Base-by-base conservation (phyloP, 2,329 filamentous ascomycete species). In the Calonectria fujianensis region DNA sequence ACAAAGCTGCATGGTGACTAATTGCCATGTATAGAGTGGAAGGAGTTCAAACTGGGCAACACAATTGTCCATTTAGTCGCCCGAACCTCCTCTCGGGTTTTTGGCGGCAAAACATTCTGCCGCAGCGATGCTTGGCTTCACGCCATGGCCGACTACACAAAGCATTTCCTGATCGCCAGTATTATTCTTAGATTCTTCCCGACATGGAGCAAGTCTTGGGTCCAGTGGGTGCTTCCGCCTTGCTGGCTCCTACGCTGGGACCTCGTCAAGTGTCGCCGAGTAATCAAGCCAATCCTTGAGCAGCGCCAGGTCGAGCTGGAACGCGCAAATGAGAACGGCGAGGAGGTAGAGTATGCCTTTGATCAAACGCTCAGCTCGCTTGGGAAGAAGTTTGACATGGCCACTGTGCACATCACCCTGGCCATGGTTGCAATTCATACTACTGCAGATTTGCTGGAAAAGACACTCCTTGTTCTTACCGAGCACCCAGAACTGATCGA, bases 371-470 rank as follows among this genome's bases (percentile, higher is more conserved):
- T 63, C 20, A 29, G 14, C 35, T 41, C 57, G 14, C 57, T 63
- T 20, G 57, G 57, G 1, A 39, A 63, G 18, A 63, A 63, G 8
- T 41, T 63, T 29, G 57, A 63, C 16, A 63, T 63, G 57, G 57
- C 57, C 9, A 63, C 57, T 4, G 37, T 63, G 13, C 57, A 63
- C 24, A 63, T 63, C 24, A 41, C n/a, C 37, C 37, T 63, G 24
- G 57, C 57, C 35, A 63, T 63, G 57, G 57, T 63, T 18, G 57
- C 57, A 6, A 63, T 63, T 31, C 57, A 63, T 20, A 63, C 57
- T 3, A 63, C 57, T 11, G 35, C 57, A 20, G 57, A 63, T 20
- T n/a, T 63, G 8, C 4, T 63, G 16, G 57, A 63, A 31, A 63
- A 63, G 35, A 63, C 57, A 9, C 24, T 63, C 7, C 37, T 63